Percentiles rank a stretch among this genome's conserved stretches.
These are phyloP conservation scores for Calonectria montana DNA, from an alignment of 2,329 filamentous ascomycete genomes.

Conservation along the genomic window DNA sequence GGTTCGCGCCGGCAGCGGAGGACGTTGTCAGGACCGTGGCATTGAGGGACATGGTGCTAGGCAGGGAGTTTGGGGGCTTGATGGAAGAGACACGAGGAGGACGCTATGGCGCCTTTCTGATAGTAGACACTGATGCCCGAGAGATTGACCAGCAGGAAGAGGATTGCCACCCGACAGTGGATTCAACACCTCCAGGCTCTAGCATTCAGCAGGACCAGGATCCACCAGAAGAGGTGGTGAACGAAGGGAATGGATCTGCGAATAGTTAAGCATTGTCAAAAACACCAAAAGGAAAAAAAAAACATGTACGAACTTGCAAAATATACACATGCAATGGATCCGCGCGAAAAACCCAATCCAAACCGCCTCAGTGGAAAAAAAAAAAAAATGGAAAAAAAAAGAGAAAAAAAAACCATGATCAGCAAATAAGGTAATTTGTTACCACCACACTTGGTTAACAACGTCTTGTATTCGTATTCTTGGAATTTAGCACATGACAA, in stretches of 20 bases:
- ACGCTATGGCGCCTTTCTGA: constrained; percentile 35
- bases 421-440: background rate
- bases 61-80: constrained; percentile 39
- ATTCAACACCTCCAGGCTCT: background rate
- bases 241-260: background rate
- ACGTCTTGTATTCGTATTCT: too few species aligned
- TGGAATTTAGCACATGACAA: too few species aligned
- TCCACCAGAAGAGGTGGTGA: too few species aligned
- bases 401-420: background rate
- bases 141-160: background rate
- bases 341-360: too few species aligned
- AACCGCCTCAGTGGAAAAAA: too few species aligned
- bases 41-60: constrained; percentile 39
- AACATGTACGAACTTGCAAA: background rate
- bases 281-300: too few species aligned
- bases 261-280: background rate
- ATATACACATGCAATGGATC: too few species aligned
- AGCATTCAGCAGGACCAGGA: background rate
- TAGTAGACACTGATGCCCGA: constrained; percentile 34
- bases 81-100: constrained; percentile 27
- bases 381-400: background rate
- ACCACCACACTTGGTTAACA: too few species aligned
- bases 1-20: constrained; percentile 29
- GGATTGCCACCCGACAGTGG: background rate
- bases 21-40: constrained; percentile 44